Evolutionary conservation across 805 yeast species (phyloP).

Genomic region (Scheffersomyces lignosus): DNA sequence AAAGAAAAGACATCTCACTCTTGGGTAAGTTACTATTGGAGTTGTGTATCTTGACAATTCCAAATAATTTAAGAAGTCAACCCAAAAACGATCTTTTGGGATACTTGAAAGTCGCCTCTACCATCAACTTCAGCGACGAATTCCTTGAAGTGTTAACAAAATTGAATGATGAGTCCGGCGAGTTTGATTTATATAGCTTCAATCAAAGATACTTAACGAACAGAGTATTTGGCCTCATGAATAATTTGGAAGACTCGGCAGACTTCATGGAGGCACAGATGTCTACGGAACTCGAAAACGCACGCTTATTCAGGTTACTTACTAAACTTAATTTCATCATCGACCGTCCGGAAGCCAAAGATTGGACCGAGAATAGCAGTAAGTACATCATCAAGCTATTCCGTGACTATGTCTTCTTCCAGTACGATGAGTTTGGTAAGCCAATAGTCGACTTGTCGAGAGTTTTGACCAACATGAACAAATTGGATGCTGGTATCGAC

Average conservation of each 20-base stretch:
- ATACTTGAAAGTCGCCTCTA: conserved; percentile 13
- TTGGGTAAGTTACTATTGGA: conserved; percentile 64
- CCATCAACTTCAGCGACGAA: conserved; percentile 36
- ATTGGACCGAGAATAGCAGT: conserved; percentile 76
- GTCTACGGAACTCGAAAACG: conserved; percentile 80
- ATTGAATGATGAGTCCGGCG: conserved; percentile 15
- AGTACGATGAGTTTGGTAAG: conserved; percentile 71
- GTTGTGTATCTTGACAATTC: conserved; percentile 44
- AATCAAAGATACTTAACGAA: conserved; percentile 21
- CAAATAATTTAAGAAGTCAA: conserved; percentile 21
- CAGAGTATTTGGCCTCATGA: conserved; percentile 46
- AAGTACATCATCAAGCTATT: conserved; percentile 64
- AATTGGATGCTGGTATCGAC: conserved; percentile 87
- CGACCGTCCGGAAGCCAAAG: conserved; percentile 64
- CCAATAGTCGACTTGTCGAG: conserved; percentile 82
- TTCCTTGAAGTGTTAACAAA: conserved; percentile 43
- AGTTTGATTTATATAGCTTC: conserved; percentile 24
- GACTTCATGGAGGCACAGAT: conserved; percentile 65
- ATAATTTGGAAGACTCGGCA: conserved; percentile 49
- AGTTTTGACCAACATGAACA: conserved; percentile 76
- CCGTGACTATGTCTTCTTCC: conserved; percentile 83
- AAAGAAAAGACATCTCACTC: conserved; percentile 54
- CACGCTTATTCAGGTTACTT: conserved; percentile 77
- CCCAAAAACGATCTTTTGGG: conserved; percentile 11
- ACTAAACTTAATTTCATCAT: conserved; percentile 77